phyloP scores from a whole-genome alignment of 2,329 filamentous ascomycete species.

The Tolypocladium nubicola region DNA sequence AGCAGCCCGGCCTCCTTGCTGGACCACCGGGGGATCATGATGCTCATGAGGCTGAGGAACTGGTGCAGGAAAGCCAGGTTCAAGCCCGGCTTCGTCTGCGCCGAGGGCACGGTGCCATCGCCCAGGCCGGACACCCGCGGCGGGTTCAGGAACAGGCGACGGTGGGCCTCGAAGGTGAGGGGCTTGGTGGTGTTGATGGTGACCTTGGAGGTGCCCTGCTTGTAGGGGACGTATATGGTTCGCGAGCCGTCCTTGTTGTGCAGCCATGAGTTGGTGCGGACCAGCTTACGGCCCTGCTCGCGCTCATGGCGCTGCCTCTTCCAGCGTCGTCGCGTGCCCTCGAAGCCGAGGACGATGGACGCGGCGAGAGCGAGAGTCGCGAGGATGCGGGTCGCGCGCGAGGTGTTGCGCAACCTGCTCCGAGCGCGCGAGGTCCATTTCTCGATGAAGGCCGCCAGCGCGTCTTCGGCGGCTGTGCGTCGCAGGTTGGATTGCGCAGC shows the following conservation, averaged over 20 bases:
- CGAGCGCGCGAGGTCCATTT: constrained; percentile 46
- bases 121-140: constrained; percentile 70
- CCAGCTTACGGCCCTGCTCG: constrained; percentile 69
- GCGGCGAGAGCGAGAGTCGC: constrained; percentile 66
- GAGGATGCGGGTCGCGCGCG: constrained; percentile 61
- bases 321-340: constrained; percentile 73
- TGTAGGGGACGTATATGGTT: constrained; percentile 91
- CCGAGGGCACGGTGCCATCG: constrained; percentile 68
- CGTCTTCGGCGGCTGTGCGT: constrained; percentile 52
- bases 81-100: constrained; percentile 84
- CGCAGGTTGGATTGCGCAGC: constrained; percentile 79
- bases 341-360: constrained; percentile 68
- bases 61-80: constrained; percentile 96
- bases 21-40: constrained; percentile 92
- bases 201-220: constrained; percentile 78
- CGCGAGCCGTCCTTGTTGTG: constrained; percentile 90
- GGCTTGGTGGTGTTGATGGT: constrained; percentile 83
- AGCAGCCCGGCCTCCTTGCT: constrained; percentile 92
- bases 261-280: constrained; percentile 86
- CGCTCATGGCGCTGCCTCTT: constrained; percentile 62
- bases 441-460: constrained; percentile 52
- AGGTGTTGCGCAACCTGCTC: constrained; percentile 49
- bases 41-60: constrained; percentile 89
- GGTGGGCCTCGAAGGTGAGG: constrained; percentile 92
- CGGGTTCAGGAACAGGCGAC: constrained; percentile 84